Evolutionary conservation across 805 yeast species (phyloP).

Genomic region (Cephaloascus fragrans): DNA sequence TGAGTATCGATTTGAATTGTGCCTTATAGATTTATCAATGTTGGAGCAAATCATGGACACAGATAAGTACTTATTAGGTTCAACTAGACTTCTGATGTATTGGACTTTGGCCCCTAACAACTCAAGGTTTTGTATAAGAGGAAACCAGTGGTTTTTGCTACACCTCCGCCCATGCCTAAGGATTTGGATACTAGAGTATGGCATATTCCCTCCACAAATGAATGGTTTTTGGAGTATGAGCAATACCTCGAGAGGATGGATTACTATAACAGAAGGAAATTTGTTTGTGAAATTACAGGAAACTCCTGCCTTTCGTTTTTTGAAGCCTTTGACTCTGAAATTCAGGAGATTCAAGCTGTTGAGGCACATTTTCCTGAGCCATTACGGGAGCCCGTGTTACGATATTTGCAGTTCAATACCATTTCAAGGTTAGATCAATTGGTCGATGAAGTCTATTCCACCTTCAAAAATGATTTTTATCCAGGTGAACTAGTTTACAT

Average conservation of each 20-base stretch:
- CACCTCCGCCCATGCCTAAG: constrained; percentile 47
- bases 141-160: constrained; percentile 53
- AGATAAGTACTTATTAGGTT: no score
- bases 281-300: constrained; percentile 94
- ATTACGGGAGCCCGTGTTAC: constrained; percentile 81
- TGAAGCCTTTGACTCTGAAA: constrained; percentile 78
- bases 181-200: constrained; percentile 60
- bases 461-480: constrained; percentile 73
- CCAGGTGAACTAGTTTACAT: constrained; percentile 84
- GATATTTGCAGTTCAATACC: constrained; percentile 74
- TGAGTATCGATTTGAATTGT: no score
- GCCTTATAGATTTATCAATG: no score
- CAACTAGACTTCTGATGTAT: no score
- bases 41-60: no score
- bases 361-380: constrained; percentile 78
- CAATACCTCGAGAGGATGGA: constrained; percentile 66
- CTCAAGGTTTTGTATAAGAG: constrained; percentile 72
- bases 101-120: constrained; percentile 2
- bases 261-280: constrained; percentile 64
- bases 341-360: constrained; percentile 38
- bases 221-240: constrained; percentile 75
- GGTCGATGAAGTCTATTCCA: constrained; percentile 77
- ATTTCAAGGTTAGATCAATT: constrained; percentile 75
- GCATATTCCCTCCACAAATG: constrained; percentile 77
- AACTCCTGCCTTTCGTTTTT: constrained; percentile 84